Conservation (phyloP, 176 grass and related monocot genomes). For the Microstegium vimineum region DNA sequence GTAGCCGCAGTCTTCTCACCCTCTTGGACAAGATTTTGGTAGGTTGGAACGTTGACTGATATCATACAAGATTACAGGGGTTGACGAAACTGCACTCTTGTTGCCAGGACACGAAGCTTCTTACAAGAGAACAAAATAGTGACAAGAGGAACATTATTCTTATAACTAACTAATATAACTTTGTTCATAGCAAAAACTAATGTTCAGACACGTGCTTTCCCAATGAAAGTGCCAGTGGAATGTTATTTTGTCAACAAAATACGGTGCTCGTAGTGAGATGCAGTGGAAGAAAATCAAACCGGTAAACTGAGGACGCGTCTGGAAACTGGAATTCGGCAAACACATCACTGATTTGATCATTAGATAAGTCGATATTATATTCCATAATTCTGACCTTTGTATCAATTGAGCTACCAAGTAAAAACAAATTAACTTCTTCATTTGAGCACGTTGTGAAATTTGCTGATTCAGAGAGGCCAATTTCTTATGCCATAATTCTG, state of each 20-base stretch:
- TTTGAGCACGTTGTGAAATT: conserved; percentile 19
- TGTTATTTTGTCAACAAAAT: conserved; percentile 11
- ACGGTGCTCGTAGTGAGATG: neutral
- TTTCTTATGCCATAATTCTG: conserved; percentile 3
- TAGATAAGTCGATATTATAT: no score
- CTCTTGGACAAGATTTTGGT: conserved; percentile 2
- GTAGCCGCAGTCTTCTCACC: conserved; percentile 11
- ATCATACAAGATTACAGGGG: neutral
- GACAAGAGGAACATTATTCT: neutral
- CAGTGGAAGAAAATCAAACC: no score
- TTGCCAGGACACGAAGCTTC: neutral
- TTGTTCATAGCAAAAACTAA: neutral
- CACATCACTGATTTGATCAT: no score
- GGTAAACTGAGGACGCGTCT: no score
- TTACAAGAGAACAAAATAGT: neutral
- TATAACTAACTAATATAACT: no score
- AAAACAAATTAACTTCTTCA: neutral
- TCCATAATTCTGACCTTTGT: no score
- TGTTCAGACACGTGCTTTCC: neutral
- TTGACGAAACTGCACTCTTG: conserved; percentile 9
- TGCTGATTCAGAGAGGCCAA: neutral
- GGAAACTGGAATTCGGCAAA: no score
- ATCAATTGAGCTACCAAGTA: no score
- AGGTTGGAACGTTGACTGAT: conserved; percentile 28
- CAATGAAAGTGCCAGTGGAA: neutral